A percentile compares a stretch with the other conserved stretches of the same genome.
Evolutionary conservation across 495 filamentous ascomycete genomes (phyloP).

Genomic region (Thermochaetoides thermophila): DNA sequence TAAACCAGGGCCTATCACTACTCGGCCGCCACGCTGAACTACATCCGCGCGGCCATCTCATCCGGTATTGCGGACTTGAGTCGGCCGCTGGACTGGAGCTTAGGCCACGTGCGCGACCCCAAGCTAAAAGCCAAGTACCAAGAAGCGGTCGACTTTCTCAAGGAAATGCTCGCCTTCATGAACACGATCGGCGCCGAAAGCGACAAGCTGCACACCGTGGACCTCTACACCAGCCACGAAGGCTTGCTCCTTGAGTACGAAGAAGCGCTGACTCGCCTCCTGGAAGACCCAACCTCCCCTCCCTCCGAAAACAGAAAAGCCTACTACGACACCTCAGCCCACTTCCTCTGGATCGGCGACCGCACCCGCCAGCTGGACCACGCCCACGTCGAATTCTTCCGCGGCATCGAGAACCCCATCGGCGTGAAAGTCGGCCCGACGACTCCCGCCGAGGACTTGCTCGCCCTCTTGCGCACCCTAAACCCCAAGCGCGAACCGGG

Average conservation of each 20-base stretch:
- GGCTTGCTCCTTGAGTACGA: slow-evolving; percentile 92
- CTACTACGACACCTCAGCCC: slow-evolving; percentile 83
- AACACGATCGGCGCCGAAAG: slow-evolving; percentile 84
- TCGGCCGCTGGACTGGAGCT: slow-evolving; percentile 83
- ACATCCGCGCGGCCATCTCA: slow-evolving; percentile 65
- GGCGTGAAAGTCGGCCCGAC: slow-evolving; percentile 91
- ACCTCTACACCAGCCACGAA: slow-evolving; percentile 91
- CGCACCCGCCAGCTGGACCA: slow-evolving; percentile 83
- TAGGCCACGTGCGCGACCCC: slow-evolving; percentile 82
- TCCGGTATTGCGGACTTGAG: slow-evolving; percentile 90
- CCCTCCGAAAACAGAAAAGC: slow-evolving; percentile 20
- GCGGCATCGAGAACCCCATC: slow-evolving; percentile 86
- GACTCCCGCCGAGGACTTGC: slow-evolving; percentile 58
- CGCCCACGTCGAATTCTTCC: slow-evolving; percentile 94
- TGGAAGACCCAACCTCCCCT: slow-evolving; percentile 43
- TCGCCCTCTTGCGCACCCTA: slow-evolving; percentile 61
- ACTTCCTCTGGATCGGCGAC: slow-evolving; percentile 98
- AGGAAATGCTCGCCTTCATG: slow-evolving; percentile 90
- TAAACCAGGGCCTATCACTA: slow-evolving; percentile 74
- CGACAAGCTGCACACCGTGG: slow-evolving; percentile 79
- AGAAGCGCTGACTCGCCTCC: slow-evolving; percentile 60
- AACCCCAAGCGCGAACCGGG: slow-evolving; percentile 71
- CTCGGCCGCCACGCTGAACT: slow-evolving; percentile 86
- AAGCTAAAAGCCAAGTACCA: slow-evolving; percentile 73
- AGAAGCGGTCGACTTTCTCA: slow-evolving; percentile 67